Percentiles rank a stretch among this genome's conserved stretches.
Conservation (phyloP, 202 grass and related monocot genomes). For the Eragrostis tef region DNA sequence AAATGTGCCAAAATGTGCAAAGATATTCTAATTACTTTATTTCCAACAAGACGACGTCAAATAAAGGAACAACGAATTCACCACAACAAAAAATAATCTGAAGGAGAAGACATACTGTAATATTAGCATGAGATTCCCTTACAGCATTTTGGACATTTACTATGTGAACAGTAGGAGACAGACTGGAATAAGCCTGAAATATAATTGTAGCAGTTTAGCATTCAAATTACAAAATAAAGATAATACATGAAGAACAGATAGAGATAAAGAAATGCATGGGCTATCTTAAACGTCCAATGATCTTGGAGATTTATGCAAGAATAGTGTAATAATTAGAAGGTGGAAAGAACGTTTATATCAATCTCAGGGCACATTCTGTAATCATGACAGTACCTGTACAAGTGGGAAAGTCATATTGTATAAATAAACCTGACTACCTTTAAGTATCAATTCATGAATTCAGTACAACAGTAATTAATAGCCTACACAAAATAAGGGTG, state of each 20-base stretch:
- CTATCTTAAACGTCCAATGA: neutral
- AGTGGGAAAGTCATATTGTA: neutral
- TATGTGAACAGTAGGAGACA: constrained; percentile 62
- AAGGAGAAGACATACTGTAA: constrained; percentile 54
- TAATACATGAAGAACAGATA: constrained; percentile 11
- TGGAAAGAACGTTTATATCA: neutral
- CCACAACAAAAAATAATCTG: neutral
- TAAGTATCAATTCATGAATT: constrained; percentile 24
- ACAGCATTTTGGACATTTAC: constrained; percentile 53
- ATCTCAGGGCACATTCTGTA: neutral
- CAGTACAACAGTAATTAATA: neutral
- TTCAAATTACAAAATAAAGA: neutral
- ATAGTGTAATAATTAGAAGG: neutral
- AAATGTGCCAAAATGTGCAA: too few species aligned
- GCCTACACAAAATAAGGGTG: constrained; percentile 7
- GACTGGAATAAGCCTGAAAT: constrained; percentile 66
- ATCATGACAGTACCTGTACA: neutral
- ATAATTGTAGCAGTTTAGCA: constrained; percentile 30
- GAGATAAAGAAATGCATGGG: neutral
- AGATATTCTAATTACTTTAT: too few species aligned
- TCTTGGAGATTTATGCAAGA: neutral
- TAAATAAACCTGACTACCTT: neutral
- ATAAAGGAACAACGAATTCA: neutral
- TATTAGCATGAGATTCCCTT: constrained; percentile 63
- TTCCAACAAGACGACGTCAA: too few species aligned